Evolutionary conservation across 108 stramenopile genomes (phyloP).

Genomic region (Skeletonema menzelii): DNA sequence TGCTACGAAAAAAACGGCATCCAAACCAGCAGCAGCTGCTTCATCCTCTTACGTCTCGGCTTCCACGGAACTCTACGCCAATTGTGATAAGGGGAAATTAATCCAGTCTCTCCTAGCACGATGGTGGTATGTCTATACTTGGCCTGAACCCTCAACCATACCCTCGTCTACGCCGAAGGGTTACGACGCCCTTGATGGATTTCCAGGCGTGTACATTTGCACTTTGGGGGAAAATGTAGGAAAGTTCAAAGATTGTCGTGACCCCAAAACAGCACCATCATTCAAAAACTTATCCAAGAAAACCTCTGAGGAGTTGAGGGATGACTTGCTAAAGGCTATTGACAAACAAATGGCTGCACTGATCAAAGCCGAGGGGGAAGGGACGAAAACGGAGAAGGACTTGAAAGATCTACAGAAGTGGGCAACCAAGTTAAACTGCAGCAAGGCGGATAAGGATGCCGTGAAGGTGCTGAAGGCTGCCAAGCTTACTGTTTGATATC

Average conservation of each 20-base stretch:
- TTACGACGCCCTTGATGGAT: slow-evolving; percentile 92
- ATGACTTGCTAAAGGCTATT: slow-evolving; percentile 66
- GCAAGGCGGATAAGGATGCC: slow-evolving; percentile 85
- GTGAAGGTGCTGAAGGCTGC: slow-evolving; percentile 77
- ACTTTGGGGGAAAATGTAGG: slow-evolving; percentile 78
- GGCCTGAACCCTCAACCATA: slow-evolving; percentile 69
- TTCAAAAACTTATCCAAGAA: slow-evolving; percentile 78
- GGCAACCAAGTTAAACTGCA: slow-evolving; percentile 72
- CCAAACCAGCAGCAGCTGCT: slow-evolving; percentile 30
- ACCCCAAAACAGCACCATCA: slow-evolving; percentile 54
- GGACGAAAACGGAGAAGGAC: slow-evolving; percentile 73
- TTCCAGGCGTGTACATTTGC: slow-evolving; percentile 93
- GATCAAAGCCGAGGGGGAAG: slow-evolving; percentile 65
- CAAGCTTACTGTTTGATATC: slow-evolving; percentile 7
- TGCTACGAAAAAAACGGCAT: slow-evolving; percentile 8
- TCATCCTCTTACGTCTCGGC: slow-evolving; percentile 51
- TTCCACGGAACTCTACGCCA: slow-evolving; percentile 45
- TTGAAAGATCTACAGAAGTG: slow-evolving; percentile 75
- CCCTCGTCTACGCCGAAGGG: slow-evolving; percentile 60
- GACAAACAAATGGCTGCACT: slow-evolving; percentile 69
- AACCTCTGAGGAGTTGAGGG: slow-evolving; percentile 65
- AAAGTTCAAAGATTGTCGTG: slow-evolving; percentile 70
- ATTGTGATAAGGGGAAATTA: slow-evolving; percentile 80
- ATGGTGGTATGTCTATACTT: slow-evolving; percentile 96
- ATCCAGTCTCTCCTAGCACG: slow-evolving; percentile 86